Percentiles rank a stretch among this genome's conserved stretches.
Conservation (phyloP, 768 basidiomycete genomes). For the Porphyrellus cyaneotinctus region DNA sequence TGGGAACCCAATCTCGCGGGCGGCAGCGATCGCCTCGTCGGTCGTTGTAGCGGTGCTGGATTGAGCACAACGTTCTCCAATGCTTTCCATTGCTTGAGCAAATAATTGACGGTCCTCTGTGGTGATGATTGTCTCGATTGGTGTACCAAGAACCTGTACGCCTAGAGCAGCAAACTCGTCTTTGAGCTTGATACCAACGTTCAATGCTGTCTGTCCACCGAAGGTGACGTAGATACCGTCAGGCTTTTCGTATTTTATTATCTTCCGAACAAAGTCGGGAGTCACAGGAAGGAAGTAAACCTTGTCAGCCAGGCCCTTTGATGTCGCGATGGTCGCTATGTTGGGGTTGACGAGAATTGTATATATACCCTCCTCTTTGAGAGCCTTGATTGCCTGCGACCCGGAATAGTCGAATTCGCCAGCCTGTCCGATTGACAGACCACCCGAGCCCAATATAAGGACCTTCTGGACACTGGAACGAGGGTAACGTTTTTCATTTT, state of each 20-base stretch:
- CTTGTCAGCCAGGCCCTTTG: conserved; percentile 96
- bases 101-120: conserved; percentile 97
- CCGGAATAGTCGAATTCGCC: conserved; percentile 99
- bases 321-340: conserved; percentile 97
- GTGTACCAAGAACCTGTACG: conserved; percentile 92
- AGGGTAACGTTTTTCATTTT: conserved; percentile 71
- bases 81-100: conserved; percentile 89
- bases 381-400: conserved; percentile 97
- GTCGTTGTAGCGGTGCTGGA: conserved; percentile 81
- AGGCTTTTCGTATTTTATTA: conserved; percentile 98
- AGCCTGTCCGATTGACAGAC: conserved; percentile 96
- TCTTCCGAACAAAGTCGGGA: conserved; percentile 94
- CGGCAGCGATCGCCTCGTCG: conserved; percentile 82
- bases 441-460: conserved; percentile 94
- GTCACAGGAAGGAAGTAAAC: conserved; percentile 99
- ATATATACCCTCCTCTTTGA: conserved; percentile 98
- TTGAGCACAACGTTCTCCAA: conserved; percentile 93
- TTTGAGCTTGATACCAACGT: conserved; percentile 96
- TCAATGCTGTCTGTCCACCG: conserved; percentile 95
- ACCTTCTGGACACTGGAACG: conserved; percentile 86
- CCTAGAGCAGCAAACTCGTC: conserved; percentile 91
- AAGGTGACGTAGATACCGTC: conserved; percentile 99
- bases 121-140: conserved; percentile 93
- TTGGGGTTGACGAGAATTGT: conserved; percentile 99
- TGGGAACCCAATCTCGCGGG: conserved; percentile 83